Conservation (phyloP, 75 land plant species). For the Gnetum montanum region DNA sequence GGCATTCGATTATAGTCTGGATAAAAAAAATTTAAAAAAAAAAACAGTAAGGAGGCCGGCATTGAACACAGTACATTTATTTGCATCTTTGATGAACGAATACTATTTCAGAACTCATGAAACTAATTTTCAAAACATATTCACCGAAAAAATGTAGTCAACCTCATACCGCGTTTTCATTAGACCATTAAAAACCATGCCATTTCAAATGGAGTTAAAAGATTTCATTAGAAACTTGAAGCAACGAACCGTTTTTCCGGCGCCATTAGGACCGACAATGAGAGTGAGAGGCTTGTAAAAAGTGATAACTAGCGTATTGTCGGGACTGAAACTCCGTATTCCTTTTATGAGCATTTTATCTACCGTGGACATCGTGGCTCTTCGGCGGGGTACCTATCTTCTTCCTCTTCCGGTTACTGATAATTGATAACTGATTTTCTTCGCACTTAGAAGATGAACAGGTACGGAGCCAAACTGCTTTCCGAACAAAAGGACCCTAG, state of each 20-base stretch:
- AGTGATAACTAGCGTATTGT: constrained; percentile 89
- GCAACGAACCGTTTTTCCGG: constrained; percentile 97
- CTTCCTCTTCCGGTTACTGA: no score
- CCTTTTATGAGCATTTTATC: constrained; percentile 99
- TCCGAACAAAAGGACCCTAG: no score
- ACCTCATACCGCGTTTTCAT: neutral
- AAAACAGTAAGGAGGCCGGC: neutral
- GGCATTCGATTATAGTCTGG: constrained; percentile 88
- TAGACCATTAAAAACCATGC: neutral
- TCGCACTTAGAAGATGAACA: no score
- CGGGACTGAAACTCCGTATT: constrained; percentile 97
- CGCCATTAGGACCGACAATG: constrained; percentile 94
- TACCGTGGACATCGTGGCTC: constrained; percentile 84
- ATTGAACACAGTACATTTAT: no score
- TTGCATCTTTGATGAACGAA: no score
- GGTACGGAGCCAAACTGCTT: no score
- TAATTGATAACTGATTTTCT: no score
- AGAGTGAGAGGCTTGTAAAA: constrained; percentile 90
- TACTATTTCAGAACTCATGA: no score
- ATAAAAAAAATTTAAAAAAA: constrained; percentile 2
- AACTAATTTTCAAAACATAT: no score
- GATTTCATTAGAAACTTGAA: no score
- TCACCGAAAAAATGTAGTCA: no score
- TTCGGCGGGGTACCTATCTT: neutral
- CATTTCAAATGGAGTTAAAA: no score